Base-by-base conservation (phyloP, 768 basidiomycete species). In the Asterophora lycoperdoides region DNA sequence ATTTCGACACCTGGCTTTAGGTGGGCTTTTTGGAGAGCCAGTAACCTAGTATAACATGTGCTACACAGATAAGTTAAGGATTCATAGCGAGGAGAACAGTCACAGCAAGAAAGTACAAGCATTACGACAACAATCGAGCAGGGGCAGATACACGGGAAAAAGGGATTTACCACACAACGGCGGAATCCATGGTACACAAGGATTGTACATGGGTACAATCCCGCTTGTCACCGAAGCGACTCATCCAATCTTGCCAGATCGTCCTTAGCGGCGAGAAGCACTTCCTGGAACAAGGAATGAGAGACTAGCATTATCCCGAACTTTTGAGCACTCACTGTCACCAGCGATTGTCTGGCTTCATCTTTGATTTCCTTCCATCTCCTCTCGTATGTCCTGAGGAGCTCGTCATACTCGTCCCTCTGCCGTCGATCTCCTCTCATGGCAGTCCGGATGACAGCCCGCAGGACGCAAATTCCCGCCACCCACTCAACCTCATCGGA, bases 321-420 rank as follows among this genome's bases (percentile, higher is more conserved):
- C 23, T 37, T 44, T 34, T 5, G 9, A 32, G 15, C n/a, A 54
- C 75, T 56, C 37, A 79, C 82, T 48, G 79, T 78, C 11, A 82
- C 81, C 52, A 82, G 70, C 1, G 75, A 74, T 61, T 84, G 82
- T 51, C 82, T 66, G 11, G 79, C 73, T 61, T 84, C 82, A 56
- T 84, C 82, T 60, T 80, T 80, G 51, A 84, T 83, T 60, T 84
- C 82, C 59, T 83, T 84, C 82, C 82, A 84, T 46, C 81, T 64
- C n/a, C 74, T 68, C 57, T 84, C 81, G 59, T 84, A 84, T 6
- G 71, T 75, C 35, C 72, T 68, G 59, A 83, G 46, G 17, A 84
- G 56, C 26, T 75, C 76, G 45, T 77, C 79, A 57, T 80, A 83
- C 49, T 80, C 74, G 35, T 75, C 70, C 52, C 76, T 66, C 53